These are phyloP conservation scores for Termitomyces sp. DNA, from an alignment of 768 basidiomycete genomes.

Conservation along the genomic window DNA sequence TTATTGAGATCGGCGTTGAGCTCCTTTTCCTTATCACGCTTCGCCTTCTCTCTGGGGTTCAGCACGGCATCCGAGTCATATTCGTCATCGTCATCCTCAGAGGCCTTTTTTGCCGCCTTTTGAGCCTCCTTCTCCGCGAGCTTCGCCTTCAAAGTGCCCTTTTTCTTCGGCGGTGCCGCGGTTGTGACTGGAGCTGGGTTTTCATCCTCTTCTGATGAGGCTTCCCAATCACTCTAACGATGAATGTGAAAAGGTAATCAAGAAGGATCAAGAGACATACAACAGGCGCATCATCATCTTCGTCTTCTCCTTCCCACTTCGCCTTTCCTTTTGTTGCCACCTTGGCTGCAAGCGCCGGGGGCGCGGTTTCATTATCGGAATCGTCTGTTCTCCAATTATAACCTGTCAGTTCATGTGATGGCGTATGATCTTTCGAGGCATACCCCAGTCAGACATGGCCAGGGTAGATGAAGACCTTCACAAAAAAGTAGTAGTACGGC, in stretches of 20 bases:
- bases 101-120: constrained; percentile 46
- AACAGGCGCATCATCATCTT: constrained; percentile 72
- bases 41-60: constrained; percentile 74
- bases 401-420: neutral
- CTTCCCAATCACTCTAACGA: constrained; percentile 92
- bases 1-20: constrained; percentile 83
- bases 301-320: constrained; percentile 92
- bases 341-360: constrained; percentile 19
- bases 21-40: constrained; percentile 74
- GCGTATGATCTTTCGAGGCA: neutral
- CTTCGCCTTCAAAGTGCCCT: constrained; percentile 87
- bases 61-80: constrained; percentile 72
- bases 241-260: constrained; percentile 7
- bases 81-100: constrained; percentile 39
- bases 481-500: neutral
- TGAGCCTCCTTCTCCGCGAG: constrained; percentile 87
- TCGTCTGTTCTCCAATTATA: constrained; percentile 16
- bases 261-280: constrained; percentile 39
- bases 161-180: constrained; percentile 79
- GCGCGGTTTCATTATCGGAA: constrained; percentile 33
- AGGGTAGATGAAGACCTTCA: constrained; percentile 10
- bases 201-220: constrained; percentile 66
- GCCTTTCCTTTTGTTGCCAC: constrained; percentile 31
- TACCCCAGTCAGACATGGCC: constrained; percentile 39
- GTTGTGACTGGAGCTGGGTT: constrained; percentile 37